These are phyloP conservation scores for Chamaecyparis obtusa DNA, from an alignment of 75 land plant species.

Conservation along the genomic window DNA sequence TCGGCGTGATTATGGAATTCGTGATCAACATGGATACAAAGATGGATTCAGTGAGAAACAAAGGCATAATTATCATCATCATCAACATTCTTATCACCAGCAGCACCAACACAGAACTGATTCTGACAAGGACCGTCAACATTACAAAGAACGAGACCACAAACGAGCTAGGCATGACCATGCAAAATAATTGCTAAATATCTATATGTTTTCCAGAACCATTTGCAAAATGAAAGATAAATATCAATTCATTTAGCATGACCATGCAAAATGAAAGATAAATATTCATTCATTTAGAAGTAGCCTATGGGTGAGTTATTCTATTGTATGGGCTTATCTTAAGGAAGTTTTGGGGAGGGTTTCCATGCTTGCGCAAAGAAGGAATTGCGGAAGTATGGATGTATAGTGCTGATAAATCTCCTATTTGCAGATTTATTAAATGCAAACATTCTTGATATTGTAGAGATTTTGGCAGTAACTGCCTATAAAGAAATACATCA, in stretches of 20 bases:
- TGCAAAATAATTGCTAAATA: constrained; percentile 1
- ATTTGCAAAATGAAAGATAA: constrained; percentile 3
- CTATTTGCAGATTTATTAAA: not conserved
- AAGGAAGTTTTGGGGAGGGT: not conserved
- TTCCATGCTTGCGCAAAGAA: constrained; percentile 6
- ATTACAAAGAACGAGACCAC: constrained; percentile 11
- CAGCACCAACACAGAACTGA: constrained; percentile 11
- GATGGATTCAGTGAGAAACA: constrained; percentile 14
- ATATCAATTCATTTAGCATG: not conserved
- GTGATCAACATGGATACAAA: constrained; percentile 16
- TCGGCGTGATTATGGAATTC: constrained; percentile 11
- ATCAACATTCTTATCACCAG: constrained; percentile 9
- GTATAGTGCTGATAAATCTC: constrained; percentile 11
- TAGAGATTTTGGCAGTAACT: constrained; percentile 8
- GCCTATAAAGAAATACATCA: constrained; percentile 3
- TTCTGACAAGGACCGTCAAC: constrained; percentile 8
- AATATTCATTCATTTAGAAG: not conserved
- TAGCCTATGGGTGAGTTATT: constrained; percentile 1
- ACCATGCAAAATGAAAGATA: constrained; percentile 11
- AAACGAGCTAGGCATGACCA: constrained; percentile 11
- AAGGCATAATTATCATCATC: constrained; percentile 10
- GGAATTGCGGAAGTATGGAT: constrained; percentile 6
- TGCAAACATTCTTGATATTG: constrained; percentile 8
- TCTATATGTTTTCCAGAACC: no score
- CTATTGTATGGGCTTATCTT: not conserved